Base-by-base conservation (phyloP, 208 protist genomes). In the Acanthamoeba triangularis region DNA sequence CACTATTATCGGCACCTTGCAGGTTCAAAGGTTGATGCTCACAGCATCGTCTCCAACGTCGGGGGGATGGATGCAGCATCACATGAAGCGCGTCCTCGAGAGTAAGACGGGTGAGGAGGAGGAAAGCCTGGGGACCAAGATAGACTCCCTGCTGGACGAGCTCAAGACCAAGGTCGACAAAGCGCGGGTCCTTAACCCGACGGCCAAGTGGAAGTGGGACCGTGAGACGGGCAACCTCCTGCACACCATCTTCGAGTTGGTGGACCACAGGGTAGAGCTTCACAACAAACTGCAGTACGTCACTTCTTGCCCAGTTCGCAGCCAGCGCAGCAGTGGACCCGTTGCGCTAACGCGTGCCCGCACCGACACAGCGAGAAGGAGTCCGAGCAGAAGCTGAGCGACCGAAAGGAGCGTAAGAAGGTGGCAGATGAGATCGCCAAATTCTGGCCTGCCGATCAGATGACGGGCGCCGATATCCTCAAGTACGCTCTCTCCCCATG, bases 271-370 rank as follows among this genome's bases (percentile, higher is more conserved):
- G 49, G 78, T 87, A 1, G 78, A 87, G 25, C 16, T 61, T 5
- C 78, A 87, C 33, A 87, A 87, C 78, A 87, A 87, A 47, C 18
- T 87, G 4, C 78, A 87, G 78, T 87, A 87, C 78, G 78, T 63
- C 5, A 3, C 18, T 5, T 28, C 72, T 25, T 18, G 14, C 33
- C 23, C 18, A 82, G 5, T 23, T 49, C n/a, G 37, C 30, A 14
- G 37, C 35, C 23, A 56, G 6, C 16, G 13, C 28, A 18, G 69
- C 37, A 65, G 59, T 65, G 59, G 59, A 5, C 20, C 20, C 1
- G 25, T n/a, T 1, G 1, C 59, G 14, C 14, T n/a, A 65, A 28
- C 20, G 4, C 20, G 14, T 41, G 23, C 76, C 7, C 25, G 11
- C 44, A n/a, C 37, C 25, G 25, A 8, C 49, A 63, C 52, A 87